A percentile compares a stretch with the other conserved stretches of the same genome.
These are phyloP conservation scores for Epichloe coenophiala DNA, from an alignment of 2,329 filamentous ascomycete genomes.

Conservation along the genomic window DNA sequence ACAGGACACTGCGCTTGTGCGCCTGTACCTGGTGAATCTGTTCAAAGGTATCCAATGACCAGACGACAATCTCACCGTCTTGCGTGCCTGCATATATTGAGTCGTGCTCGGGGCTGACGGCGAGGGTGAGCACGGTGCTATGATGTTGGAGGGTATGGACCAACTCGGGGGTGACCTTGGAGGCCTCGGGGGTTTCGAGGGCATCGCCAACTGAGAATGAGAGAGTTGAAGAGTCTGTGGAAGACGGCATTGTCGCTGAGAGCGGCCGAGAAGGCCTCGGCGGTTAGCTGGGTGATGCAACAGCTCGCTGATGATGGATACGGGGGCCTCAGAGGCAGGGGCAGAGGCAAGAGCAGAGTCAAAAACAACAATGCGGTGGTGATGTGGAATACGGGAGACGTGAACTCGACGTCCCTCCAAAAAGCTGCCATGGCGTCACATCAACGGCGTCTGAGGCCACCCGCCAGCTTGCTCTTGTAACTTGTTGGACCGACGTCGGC, in stretches of 20 bases:
- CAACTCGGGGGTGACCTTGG: conserved; percentile 39
- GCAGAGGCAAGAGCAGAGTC: no score
- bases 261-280: not conserved
- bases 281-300: not conserved
- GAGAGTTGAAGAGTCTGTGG: conserved; percentile 1
- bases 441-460: not conserved
- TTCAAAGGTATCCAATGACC: conserved; percentile 81
- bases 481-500: not conserved
- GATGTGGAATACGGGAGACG: not conserved
- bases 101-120: conserved; percentile 61
- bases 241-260: not conserved
- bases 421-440: conserved; percentile 8
- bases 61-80: conserved; percentile 83
- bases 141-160: conserved; percentile 64
- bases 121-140: conserved; percentile 70
- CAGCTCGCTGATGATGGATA: not conserved
- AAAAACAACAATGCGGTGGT: no score
- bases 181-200: conserved; percentile 8
- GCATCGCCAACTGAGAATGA: conserved; percentile 5
- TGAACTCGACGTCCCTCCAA: not conserved
- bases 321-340: no score
- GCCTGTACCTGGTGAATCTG: conserved; percentile 67
- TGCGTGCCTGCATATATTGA: conserved; percentile 88
- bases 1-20: conserved; percentile 83
- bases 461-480: not conserved